Evolutionary conservation across 2,329 filamentous ascomycete genomes (phyloP), one percentile per base, ranked within the genome.

Genomic region (Sclerotinia sclerotiorum): DNA sequence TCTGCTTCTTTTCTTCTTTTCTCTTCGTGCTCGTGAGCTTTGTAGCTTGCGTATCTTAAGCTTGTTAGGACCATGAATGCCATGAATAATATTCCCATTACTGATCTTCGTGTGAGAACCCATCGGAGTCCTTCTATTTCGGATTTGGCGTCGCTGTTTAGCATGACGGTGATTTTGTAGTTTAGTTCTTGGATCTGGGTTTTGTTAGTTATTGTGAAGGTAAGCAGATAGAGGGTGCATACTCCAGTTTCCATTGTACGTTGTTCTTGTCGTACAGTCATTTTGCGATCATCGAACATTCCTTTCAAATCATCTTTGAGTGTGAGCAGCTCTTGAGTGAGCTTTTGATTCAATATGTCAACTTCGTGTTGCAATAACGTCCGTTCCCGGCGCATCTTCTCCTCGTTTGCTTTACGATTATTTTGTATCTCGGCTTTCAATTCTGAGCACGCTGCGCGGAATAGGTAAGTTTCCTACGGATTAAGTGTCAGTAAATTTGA

Each of bases 231-330:
- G 35, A 2, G n/a, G 17, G n/a, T 7, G 82, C 85, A 67, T 81
- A 93, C 90, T 74, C 89, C 89, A 63, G 90, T 91, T 77, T 98
- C 94, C 76, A 92, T 90, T 8, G 85, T 84, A 77, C 93, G 89
- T 80, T 97, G 93, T 78, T 97, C 92, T 79, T 94, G 91, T 67
- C 93, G 84, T 1, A 97, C 93, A 2, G 88, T 87, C 91, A 98
- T 97, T 78, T 94, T 95, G 55, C 96, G 88, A 78, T 99, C 94
- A 76, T 98, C 94, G 78, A 98, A 97, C 85, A 97, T 90, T 68
- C 93, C 94, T 78, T 94, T 93, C n/a, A 98, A 85, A 67, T 94
- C 92, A 77, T 99, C 94, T 74, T 92, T 95, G 69, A 98, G 82
- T 46, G 87, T 90, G 67, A 88, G 81, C 35, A 94, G 84, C 77